A percentile compares a stretch with the other conserved stretches of the same genome.
phyloP scores from a whole-genome alignment of 2,329 filamentous ascomycete species.

The Ceratocystis alfenasii region DNA sequence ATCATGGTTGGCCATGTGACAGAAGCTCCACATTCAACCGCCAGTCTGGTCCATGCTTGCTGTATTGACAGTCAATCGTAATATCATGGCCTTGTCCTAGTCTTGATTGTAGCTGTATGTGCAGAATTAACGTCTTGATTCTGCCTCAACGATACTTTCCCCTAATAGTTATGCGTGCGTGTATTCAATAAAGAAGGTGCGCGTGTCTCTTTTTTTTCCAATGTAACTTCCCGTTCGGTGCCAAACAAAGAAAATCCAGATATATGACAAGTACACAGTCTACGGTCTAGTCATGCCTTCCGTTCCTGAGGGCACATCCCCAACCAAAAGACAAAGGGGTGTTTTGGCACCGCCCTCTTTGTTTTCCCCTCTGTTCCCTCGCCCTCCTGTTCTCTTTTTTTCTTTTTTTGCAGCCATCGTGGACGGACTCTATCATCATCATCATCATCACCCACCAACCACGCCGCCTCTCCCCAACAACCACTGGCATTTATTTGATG shows the following conservation, averaged over 20 bases:
- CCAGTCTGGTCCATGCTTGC: background rate
- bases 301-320: background rate
- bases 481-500: background rate
- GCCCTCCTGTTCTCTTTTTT: background rate
- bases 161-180: background rate
- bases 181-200: background rate
- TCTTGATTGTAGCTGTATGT: too few species aligned
- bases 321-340: background rate
- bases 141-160: background rate
- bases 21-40: constrained; percentile 2
- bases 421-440: constrained; percentile 6
- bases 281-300: background rate
- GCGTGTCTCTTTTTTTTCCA: background rate
- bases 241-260: background rate
- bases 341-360: background rate
- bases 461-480: background rate
- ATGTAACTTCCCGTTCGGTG: background rate
- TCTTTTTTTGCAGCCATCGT: background rate
- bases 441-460: constrained; percentile 6
- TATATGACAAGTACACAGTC: background rate
- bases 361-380: background rate
- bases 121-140: too few species aligned
- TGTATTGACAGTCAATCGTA: background rate
- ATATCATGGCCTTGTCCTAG: background rate
- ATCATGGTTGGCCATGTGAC: background rate